phyloP scores from a whole-genome alignment of 2,329 filamentous ascomycete genomes.

The Pseudogymnoascus sp. region DNA sequence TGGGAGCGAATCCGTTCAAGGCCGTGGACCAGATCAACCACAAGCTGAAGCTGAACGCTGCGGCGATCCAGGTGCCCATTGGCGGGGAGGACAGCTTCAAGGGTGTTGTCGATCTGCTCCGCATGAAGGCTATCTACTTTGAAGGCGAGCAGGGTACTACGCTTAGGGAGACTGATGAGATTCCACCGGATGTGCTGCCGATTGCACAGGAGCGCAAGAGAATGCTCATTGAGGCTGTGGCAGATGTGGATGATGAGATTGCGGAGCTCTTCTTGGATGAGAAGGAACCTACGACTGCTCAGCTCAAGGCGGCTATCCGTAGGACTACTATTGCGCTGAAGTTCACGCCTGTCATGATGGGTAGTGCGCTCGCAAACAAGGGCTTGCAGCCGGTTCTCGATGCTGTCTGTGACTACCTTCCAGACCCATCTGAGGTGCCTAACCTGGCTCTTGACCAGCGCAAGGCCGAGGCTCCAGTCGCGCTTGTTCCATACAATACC shows the following conservation, averaged over 20 bases:
- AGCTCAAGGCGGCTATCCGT: constrained; percentile 90
- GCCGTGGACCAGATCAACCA: constrained; percentile 95
- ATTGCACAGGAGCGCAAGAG: constrained; percentile 76
- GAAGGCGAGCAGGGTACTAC: constrained; percentile 76
- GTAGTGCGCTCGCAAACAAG: constrained; percentile 90
- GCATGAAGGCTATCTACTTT: constrained; percentile 91
- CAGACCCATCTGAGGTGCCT: constrained; percentile 81
- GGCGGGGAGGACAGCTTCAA: constrained; percentile 86
- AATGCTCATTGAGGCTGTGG: constrained; percentile 86
- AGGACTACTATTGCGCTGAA: constrained; percentile 81
- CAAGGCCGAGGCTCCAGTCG: constrained; percentile 70
- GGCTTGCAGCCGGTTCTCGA: constrained; percentile 95
- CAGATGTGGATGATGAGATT: constrained; percentile 96
- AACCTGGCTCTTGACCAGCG: constrained; percentile 84
- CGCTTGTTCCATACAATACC: constrained; percentile 87
- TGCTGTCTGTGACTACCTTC: constrained; percentile 90
- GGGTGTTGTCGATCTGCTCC: constrained; percentile 86
- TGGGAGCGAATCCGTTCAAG: constrained; percentile 97
- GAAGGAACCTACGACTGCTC: constrained; percentile 65
- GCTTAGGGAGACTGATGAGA: constrained; percentile 69
- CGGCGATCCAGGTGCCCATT: constrained; percentile 91
- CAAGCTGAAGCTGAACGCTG: constrained; percentile 88
- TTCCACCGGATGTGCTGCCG: constrained; percentile 72
- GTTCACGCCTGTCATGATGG: constrained; percentile 95
- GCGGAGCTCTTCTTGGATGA: constrained; percentile 93